A percentile compares a stretch with the other conserved stretches of the same genome.
phyloP scores from a whole-genome alignment of 257 asterid species.

The Jaltomata sinuosa region DNA sequence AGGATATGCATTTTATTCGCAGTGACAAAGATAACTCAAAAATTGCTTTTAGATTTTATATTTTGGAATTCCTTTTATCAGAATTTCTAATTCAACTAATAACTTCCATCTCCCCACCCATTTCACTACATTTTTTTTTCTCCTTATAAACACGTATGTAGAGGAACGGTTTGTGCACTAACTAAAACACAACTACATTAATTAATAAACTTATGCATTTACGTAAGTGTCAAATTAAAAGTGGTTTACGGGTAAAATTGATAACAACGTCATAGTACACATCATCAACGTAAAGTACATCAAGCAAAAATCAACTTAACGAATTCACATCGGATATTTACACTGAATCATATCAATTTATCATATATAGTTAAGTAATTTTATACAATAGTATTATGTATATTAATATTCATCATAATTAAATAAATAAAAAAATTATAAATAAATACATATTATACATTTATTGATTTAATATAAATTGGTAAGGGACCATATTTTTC shows the following conservation, averaged over 20 bases:
- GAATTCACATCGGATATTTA: background rate
- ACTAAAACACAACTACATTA: background rate
- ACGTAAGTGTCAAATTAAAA: background rate
- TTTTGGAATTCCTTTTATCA: background rate
- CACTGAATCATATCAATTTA: background rate
- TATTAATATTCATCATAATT: background rate
- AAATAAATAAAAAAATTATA: too few species aligned
- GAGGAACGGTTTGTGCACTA: background rate
- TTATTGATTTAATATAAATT: background rate
- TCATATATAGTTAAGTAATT: background rate
- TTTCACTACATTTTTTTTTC: background rate
- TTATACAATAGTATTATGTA: background rate
- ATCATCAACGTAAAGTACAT: background rate
- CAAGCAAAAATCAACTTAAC: background rate
- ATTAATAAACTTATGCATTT: background rate
- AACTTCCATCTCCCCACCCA: background rate
- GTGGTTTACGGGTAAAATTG: background rate
- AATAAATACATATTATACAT: background rate
- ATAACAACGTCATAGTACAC: background rate
- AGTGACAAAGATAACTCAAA: background rate
- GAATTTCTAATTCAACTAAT: background rate
- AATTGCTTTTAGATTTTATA: background rate
- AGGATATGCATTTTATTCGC: too few species aligned
- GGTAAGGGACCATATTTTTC: conserved; percentile 1
- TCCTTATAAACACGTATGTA: background rate